Evolutionary conservation across 495 filamentous ascomycete species (phyloP), one percentile per base, ranked within the genome.

Genomic region (Penicillium malachiteum): DNA sequence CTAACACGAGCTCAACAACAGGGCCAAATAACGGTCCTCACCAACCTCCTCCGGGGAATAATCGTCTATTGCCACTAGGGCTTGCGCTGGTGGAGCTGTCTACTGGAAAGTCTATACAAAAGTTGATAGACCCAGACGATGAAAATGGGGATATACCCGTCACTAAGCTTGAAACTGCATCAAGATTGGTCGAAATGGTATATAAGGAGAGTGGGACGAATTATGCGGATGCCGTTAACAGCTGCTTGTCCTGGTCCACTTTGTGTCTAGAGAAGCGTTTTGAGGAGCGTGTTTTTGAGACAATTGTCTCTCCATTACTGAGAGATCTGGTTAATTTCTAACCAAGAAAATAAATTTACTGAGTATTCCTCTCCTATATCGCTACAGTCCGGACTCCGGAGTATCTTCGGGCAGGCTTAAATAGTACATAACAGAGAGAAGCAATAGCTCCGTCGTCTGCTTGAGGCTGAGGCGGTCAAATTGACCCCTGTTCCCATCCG

Each of bases 21-120:
- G 14, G 14, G 11, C 14, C 7, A 16, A 43, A 16, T 21, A 13
- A 16, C 14, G 21, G 21, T 16, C 8, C 8, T 8, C n/a, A 7
- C 8, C 40, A 39, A 43, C 17, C 44, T 33, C 3, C 16, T n/a
- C 8, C 64, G 18, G 51, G 60, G 30, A 63, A 60, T 44, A 52
- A 69, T 47, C 26, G 53, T 2, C 43, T 74, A 4, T 61, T 70
- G 14, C 60, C 64, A 5, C 60, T 74, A 3, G 72, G 71, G 13
- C 40, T 66, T 26, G 63, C 70, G 1, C 53, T 74, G n/a, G 59
- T 72, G n/a, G 72, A 74, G 43, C 62, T 75, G 7, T 71, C 68
- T 21, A 64, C 73, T 49, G 73, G 70, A n/a, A 55, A 57, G 37
- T 57, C 65, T 2, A 16, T 74, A 1, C 38, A 39, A 6, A 33